Evolutionary conservation across 768 basidiomycete species (phyloP).

Genomic region (Tylopilus felleus): DNA sequence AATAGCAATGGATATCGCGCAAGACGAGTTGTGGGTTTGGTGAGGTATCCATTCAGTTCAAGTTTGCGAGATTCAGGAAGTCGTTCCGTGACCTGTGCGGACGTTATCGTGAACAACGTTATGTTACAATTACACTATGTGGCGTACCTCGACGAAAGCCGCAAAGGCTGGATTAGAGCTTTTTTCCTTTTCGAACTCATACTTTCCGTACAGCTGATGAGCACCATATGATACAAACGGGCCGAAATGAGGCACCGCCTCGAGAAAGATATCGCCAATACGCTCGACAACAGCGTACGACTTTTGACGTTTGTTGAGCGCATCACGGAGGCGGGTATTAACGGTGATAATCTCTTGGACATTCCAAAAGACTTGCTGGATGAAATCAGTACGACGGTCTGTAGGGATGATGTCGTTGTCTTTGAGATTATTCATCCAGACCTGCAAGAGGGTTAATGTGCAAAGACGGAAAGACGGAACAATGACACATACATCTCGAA

Average conservation of each 20-base stretch:
- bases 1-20: conserved; percentile 95
- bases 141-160: conserved; percentile 85
- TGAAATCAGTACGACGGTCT: conserved; percentile 75
- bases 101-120: background rate
- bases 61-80: conserved; percentile 93
- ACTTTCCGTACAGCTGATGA: conserved; percentile 97
- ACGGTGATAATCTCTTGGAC: conserved; percentile 89
- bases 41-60: conserved; percentile 95
- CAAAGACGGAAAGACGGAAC: conserved; percentile 1
- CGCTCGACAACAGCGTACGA: conserved; percentile 88
- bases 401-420: conserved; percentile 74
- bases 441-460: conserved; percentile 39
- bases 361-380: conserved; percentile 98
- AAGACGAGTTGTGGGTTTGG: conserved; percentile 95
- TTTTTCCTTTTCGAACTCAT: conserved; percentile 99
- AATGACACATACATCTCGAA: conserved; percentile 72
- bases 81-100: conserved; percentile 77
- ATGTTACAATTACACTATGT: background rate
- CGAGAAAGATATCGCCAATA: conserved; percentile 88
- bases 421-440: conserved; percentile 86
- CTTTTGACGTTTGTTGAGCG: conserved; percentile 93
- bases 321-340: conserved; percentile 88
- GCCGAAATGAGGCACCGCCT: conserved; percentile 79
- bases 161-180: conserved; percentile 88
- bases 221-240: conserved; percentile 96